These are phyloP conservation scores for Podaxis carcinomalis DNA, from an alignment of 768 basidiomycete species.

Conservation along the genomic window DNA sequence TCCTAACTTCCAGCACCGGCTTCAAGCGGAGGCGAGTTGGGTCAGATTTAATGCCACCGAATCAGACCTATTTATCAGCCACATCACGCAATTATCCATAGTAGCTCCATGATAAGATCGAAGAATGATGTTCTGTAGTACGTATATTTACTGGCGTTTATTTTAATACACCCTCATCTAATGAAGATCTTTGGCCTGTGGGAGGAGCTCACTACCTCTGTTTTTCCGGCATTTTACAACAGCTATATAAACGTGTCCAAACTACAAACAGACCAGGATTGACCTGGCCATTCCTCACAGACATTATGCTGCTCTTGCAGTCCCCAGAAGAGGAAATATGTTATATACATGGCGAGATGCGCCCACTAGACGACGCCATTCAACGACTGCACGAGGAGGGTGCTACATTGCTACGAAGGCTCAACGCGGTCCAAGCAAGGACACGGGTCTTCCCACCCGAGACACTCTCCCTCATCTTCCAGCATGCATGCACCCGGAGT, in stretches of 20 bases:
- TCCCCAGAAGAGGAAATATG: not conserved
- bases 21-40: too few species aligned
- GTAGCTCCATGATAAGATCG: not conserved
- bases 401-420: not conserved
- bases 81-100: not conserved
- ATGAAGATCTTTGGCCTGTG: too few species aligned
- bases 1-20: too few species aligned
- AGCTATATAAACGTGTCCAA: not conserved
- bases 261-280: not conserved
- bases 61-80: too few species aligned
- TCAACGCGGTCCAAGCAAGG: not conserved
- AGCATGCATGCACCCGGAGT: not conserved
- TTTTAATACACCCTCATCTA: not conserved
- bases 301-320: not conserved
- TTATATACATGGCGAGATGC: not conserved
- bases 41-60: too few species aligned
- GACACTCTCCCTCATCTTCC: not conserved
- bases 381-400: not conserved
- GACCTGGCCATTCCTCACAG: not conserved
- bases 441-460: not conserved
- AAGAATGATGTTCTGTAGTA: not conserved
- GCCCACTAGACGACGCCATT: not conserved
- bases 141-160: not conserved
- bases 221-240: not conserved
- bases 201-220: too few species aligned